Percentiles rank a stretch among this genome's conserved stretches.
These are phyloP conservation scores for Periconia sp. DNA, from an alignment of 2,329 filamentous ascomycete genomes.

Conservation along the genomic window DNA sequence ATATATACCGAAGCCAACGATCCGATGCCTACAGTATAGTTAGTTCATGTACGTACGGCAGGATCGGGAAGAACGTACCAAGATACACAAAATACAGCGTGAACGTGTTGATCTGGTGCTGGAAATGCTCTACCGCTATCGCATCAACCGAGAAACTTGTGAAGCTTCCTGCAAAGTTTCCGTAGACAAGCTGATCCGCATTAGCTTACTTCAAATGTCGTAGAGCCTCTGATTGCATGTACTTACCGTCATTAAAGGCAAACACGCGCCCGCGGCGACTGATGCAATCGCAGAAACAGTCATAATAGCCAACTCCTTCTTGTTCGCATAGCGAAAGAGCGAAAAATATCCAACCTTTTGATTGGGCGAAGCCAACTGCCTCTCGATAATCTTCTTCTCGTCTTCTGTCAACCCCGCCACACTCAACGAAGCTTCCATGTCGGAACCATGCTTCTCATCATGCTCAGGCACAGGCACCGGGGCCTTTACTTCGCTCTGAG, in stretches of 20 bases:
- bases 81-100: conserved; percentile 49
- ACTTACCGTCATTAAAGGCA: conserved; percentile 72
- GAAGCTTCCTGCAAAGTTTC: conserved; percentile 46
- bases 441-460: conserved; percentile 30
- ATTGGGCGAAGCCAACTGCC: conserved; percentile 50
- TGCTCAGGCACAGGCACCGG: neutral
- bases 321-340: conserved; percentile 54
- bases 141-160: conserved; percentile 42
- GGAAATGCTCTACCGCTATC: conserved; percentile 30
- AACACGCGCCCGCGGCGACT: conserved; percentile 74
- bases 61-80: conserved; percentile 45
- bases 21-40: conserved; percentile 26
- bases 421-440: conserved; percentile 28
- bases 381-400: conserved; percentile 42
- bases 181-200: conserved; percentile 40
- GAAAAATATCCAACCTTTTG: conserved; percentile 53
- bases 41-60: conserved; percentile 3
- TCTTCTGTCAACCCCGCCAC: conserved; percentile 34
- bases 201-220: neutral
- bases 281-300: conserved; percentile 65
- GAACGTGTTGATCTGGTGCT: conserved; percentile 35
- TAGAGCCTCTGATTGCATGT: neutral
- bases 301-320: conserved; percentile 49
- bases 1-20: conserved; percentile 72
- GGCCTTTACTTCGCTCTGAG: neutral